A percentile compares a stretch with the other conserved stretches of the same genome.
Evolutionary conservation across 257 asterid genomes (phyloP).

Genomic region (Solanum medicagineum): DNA sequence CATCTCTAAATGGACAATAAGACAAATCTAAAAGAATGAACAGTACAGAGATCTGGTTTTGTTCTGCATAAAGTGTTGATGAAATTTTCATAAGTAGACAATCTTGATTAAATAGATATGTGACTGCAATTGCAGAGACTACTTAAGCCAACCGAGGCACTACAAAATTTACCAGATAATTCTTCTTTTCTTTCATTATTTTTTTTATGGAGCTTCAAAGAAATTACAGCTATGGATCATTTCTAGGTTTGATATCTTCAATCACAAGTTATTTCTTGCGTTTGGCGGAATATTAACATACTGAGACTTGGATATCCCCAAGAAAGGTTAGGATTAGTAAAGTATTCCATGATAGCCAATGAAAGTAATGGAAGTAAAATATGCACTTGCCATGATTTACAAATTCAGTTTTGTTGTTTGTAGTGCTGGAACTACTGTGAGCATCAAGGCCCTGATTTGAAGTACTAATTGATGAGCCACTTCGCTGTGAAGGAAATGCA

Average conservation of each 20-base stretch:
- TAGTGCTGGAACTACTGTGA: constrained; percentile 44
- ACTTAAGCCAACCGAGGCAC: not conserved
- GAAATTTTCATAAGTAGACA: not conserved
- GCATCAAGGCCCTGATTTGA: constrained; percentile 51
- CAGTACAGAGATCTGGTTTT: not conserved
- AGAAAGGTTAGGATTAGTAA: not conserved
- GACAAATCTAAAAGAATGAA: not conserved
- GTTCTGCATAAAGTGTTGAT: not conserved
- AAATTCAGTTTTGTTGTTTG: constrained; percentile 51
- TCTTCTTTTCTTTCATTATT: not conserved
- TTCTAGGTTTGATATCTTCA: not conserved
- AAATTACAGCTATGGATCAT: not conserved
- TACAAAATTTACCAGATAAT: not conserved
- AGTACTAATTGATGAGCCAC: constrained; percentile 75
- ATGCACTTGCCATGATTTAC: constrained; percentile 72
- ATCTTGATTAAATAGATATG: not conserved
- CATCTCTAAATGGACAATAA: not conserved
- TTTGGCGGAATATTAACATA: not conserved
- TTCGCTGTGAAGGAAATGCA: constrained; percentile 71
- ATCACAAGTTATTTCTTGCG: not conserved
- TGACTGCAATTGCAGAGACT: not conserved
- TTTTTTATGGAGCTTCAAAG: not conserved
- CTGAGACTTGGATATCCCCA: not conserved
- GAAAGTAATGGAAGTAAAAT: not conserved
- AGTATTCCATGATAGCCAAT: not conserved